Base-by-base conservation (phyloP, 768 basidiomycete species). In the Tulasnella sp. region DNA sequence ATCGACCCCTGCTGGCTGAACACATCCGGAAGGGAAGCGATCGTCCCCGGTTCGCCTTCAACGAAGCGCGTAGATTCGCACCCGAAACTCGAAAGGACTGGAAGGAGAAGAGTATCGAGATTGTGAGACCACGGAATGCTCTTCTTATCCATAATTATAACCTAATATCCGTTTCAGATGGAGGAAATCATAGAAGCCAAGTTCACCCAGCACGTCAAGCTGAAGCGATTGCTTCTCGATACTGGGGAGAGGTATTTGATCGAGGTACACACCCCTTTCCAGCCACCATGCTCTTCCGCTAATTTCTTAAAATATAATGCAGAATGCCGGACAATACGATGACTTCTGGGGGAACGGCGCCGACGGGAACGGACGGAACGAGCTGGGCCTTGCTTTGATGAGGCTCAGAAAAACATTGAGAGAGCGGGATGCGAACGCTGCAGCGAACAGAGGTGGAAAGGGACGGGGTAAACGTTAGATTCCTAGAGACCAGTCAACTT, bases 371-470 rank as follows among this genome's bases (percentile, higher is more conserved):
- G 76, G 76, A 17, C 41, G 72, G 7, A 76, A 76, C 64, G 72
- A 76, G 72, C 67, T 76, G 8, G 76, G 76, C 12, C 68, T 69
- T 22, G 74, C 76, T 12, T 72, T 76, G 1, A 75, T 76, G 73
- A 52, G 75, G 37, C 59, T 76, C 17, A 59, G 75, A 29, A 14
- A 29, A 2, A 11, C 26, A 14, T 32, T 59, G 32, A 32, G 52
- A 59, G 52, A 32, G 11, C 2, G 5, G 22, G 52, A 59, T 2
- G 32, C 12, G 9, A 29, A 32, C 2, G 22, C 52, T 8, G 7
- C 1, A 7, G 16, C 40, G 16, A 40, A 40, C 40, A 40, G 26
- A 16, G 32, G 11, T 12, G 26, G 52, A 5, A 59, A 59, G 22
- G 52, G 52, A 5, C 22, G 32, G 52, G 7, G n/a, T 59, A 59